Conservation (phyloP, 768 basidiomycete species). For the Boletellus sp. region DNA sequence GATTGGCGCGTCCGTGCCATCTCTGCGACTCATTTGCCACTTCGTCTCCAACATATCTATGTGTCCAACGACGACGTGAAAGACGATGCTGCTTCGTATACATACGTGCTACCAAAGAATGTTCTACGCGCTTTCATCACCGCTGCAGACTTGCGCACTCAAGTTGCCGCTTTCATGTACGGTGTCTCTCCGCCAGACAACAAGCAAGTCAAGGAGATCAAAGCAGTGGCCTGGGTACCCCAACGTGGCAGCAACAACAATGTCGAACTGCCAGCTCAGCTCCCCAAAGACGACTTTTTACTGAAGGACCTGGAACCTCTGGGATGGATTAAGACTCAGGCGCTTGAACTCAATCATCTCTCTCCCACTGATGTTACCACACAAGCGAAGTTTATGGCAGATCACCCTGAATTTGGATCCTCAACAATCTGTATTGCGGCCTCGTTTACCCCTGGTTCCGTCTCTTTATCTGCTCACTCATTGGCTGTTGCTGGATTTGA, state of each 20-base stretch:
- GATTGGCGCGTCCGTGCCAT: conserved; percentile 99
- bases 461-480: conserved; percentile 90
- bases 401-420: conserved; percentile 92
- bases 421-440: conserved; percentile 91
- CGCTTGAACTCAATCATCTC: conserved; percentile 86
- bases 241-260: conserved; percentile 95
- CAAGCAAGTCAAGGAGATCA: conserved; percentile 98
- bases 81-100: conserved; percentile 92
- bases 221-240: conserved; percentile 96
- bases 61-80: conserved; percentile 99
- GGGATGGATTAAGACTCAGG: conserved; percentile 97
- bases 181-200: conserved; percentile 93
- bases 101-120: conserved; percentile 97
- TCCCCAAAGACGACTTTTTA: conserved; percentile 93
- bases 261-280: conserved; percentile 83
- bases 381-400: conserved; percentile 95
- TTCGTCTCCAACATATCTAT: conserved; percentile 97
- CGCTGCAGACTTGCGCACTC: conserved; percentile 91
- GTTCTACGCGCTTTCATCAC: conserved; percentile 90
- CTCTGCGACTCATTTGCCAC: conserved; percentile 91
- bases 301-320: conserved; percentile 93
- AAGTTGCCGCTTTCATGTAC: conserved; percentile 92
- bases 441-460: conserved; percentile 97
- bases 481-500: conserved; percentile 92
- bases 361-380: conserved; percentile 91